Evolutionary conservation across 306 rosid species (phyloP), one percentile per base, ranked within the genome.

Genomic region (Pachyrhizus erosus): DNA sequence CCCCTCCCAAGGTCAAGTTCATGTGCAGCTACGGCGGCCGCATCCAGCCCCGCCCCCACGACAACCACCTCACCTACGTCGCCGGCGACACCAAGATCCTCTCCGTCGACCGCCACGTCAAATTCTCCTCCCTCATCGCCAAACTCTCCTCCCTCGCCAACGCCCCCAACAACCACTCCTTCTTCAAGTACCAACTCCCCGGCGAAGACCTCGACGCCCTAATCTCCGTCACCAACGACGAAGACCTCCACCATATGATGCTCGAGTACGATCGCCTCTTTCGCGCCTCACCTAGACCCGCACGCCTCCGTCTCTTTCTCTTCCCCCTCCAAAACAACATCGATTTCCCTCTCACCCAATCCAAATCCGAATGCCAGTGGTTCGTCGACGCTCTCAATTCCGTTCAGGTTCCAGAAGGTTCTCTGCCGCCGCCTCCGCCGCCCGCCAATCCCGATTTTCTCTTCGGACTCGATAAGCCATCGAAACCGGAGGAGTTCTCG

Each of bases 41-140:
- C 75, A 93, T 95, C 73, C 95, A 95, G 31, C 98, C 94, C 7
- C 79, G 96, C 29, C 77, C 88, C 1, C 92, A 90, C 70, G 97
- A 91, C 65, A 88, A 90, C 82, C 89, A 93, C 83, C 95, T 93
- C 74, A 75, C 93, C 6, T 95, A 95, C 82, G 77, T 93, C 79
- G 95, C 89, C 70, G 98, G 98, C 20, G 98, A 95, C 64, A 93
- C 98, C 75, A 95, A 95, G 78, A 93, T 95, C 87, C 86, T 95
- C 68, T 7, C 94, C 77, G 93, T 93, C 27, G 98, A 95, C 57
- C 97, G 98, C 73, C 58, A 18, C 76, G 52, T 89, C 82, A 87
- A 78, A 29, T 86, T 93, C 88, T 45, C 91, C 11, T 70, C 85
- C 27, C 37, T 95, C 75, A 54, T 85, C 7, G 31, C 86, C 29